Evolutionary conservation across 768 basidiomycete genomes (phyloP), one percentile per base, ranked within the genome.

Genomic region (Boletellus emodensis): DNA sequence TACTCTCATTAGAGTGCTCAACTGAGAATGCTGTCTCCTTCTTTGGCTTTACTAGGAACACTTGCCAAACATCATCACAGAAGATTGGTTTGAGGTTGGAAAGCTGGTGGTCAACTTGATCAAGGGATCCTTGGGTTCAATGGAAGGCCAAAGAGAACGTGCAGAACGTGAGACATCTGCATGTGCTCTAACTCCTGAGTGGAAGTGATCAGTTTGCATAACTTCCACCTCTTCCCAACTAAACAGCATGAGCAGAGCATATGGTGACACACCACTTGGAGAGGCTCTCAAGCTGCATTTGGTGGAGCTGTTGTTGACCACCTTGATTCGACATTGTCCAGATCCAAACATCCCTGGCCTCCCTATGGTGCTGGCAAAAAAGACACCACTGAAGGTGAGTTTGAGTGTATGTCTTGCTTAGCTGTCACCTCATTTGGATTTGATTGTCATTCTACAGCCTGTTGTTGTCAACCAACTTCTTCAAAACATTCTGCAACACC

Each of bases 1-100:
- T n/a, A n/a, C n/a, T n/a, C n/a, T n/a, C n/a, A n/a, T n/a, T n/a
- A n/a, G n/a, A n/a, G n/a, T n/a, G n/a, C n/a, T n/a, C n/a, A n/a
- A n/a, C n/a, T n/a, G n/a, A n/a, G n/a, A n/a, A n/a, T n/a, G n/a
- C n/a, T n/a, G n/a, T n/a, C n/a, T n/a, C n/a, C 66, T 98, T 37
- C 71, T 96, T 52, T 88, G 86, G 80, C 74, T 94, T 44, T 98
- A 96, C 63, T 90, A 95, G 58, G 75, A 75, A 20, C 84, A 82
- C 52, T 66, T 94, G 26, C 90, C 92, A 0, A 72, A 77, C 1
- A 69, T 91, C 1, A 85, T 89, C 4, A 80, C 82, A 0, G 92
- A 94, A 64, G 82, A 83, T 24, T 75, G 84, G 44, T 97, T 94
- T 58, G 94, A 97, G 65, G 81, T 87, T 34, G 90, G 90, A 2